Evolutionary conservation across 2,329 filamentous ascomycete species (phyloP).

Genomic region (Paecilomyces fulvus): DNA sequence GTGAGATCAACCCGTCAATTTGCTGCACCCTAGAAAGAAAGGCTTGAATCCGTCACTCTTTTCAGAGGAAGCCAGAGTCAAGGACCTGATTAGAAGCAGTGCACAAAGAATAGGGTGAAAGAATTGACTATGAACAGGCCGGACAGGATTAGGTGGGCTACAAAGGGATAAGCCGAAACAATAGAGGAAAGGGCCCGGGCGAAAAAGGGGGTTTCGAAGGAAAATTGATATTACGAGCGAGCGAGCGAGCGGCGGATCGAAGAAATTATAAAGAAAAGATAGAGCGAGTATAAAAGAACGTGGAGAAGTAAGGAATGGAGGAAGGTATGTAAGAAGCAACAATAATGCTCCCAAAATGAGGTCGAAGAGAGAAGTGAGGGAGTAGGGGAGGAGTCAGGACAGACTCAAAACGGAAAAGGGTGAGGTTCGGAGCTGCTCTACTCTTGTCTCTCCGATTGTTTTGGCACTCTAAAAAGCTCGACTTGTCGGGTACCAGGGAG

Average conservation of each 20-base stretch:
- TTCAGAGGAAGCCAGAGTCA: background rate
- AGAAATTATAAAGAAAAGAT: constrained; percentile 12
- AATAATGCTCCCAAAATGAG: constrained; percentile 4
- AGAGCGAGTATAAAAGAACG: constrained; percentile 14
- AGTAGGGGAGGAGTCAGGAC: constrained; percentile 3
- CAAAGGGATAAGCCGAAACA: constrained; percentile 13
- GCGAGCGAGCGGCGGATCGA: constrained; percentile 5
- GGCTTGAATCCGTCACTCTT: background rate
- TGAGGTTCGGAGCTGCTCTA: background rate
- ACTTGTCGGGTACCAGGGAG: background rate
- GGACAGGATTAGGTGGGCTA: constrained; percentile 11
- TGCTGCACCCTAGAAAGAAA: background rate
- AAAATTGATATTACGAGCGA: constrained; percentile 35
- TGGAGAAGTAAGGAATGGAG: constrained; percentile 14
- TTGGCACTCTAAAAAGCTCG: background rate
- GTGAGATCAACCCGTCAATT: background rate
- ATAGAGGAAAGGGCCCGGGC: constrained; percentile 10
- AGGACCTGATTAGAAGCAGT: background rate
- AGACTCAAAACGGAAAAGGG: background rate
- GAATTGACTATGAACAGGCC: constrained; percentile 11
- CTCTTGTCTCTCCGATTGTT: background rate
- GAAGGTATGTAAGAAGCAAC: constrained; percentile 7
- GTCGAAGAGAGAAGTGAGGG: background rate
- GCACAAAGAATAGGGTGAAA: constrained; percentile 3
- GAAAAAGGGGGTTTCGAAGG: constrained; percentile 12